Evolutionary conservation across 2,329 filamentous ascomycete species (phyloP), one percentile per base, ranked within the genome.

Genomic region (Colletotrichum destructivum): DNA sequence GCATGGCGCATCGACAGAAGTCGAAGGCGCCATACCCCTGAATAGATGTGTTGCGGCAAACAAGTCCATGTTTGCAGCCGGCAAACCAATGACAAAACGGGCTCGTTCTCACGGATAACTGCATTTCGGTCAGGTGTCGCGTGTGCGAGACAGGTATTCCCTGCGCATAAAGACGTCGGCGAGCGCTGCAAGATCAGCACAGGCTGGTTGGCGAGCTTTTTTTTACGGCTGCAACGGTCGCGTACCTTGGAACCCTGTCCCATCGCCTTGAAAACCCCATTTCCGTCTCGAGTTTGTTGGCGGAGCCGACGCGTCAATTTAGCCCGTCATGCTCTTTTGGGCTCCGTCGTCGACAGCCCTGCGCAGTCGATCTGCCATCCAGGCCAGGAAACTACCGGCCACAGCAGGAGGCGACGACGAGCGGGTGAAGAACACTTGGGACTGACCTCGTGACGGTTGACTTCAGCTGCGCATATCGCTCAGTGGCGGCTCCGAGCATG

Each of bases 261-360:
- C 46, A 42, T 55, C n/a, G n/a, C 26, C 15, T 38, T 60, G 38
- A 38, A 26, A n/a, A 7, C 40, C 46, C 62, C 54, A 38, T 66
- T 60, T 6, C 3, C 40, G 62, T 60, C 67, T 69, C 67, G 26
- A 47, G 18, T 61, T 49, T 31, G 31, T 55, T 61, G 67, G 62
- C 67, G 55, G 21, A 66, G 62, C 47, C 40, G 26, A 26, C 40
- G 12, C 15, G 62, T 38, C 55, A 60, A 60, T 55, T 21, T 59
- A 47, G 31, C 31, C 42, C 55, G 40, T 60, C 46, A 54, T 69
- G 54, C 67, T 31, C 52, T 54, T 38, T 35, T n/a, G 18, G 26
- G 42, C 31, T 13, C 7, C 40, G 26, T 49, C n/a, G 4, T 15
- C 16, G 13, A 51, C 6, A n/a, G n/a, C 23, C 31, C 18, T 18